A percentile compares a stretch with the other conserved stretches of the same genome.
Conservation (phyloP, 139 green algal species). For the Spirogloea muscicola region DNA sequence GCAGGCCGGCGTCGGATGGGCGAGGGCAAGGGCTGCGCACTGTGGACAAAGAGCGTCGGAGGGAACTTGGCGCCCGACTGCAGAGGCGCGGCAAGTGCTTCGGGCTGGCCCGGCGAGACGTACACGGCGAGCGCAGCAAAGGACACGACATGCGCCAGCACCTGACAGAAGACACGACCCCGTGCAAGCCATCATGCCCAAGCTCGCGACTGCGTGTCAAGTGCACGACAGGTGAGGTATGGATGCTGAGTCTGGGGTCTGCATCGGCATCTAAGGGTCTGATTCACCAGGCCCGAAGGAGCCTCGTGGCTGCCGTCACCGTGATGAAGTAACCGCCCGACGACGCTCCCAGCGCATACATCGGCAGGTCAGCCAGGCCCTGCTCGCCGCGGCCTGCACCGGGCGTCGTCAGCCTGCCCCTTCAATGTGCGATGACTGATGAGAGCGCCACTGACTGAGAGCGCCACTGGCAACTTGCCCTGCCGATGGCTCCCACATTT, state of each 20-base stretch:
- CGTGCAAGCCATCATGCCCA: neutral
- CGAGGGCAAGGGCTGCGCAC: too few relatives aligned
- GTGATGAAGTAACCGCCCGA: slow-evolving; percentile 29
- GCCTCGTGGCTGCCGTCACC: neutral
- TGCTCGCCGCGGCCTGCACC: neutral
- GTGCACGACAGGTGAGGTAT: neutral
- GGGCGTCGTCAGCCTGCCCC: neutral
- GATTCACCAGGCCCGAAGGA: neutral
- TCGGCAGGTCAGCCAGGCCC: neutral
- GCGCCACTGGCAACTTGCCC: too few relatives aligned
- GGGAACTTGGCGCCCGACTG: neutral
- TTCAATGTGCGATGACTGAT: neutral
- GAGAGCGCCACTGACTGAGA: too few relatives aligned
- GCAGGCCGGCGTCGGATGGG: too few relatives aligned
- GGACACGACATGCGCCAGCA: slow-evolving; percentile 4
- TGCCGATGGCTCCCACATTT: too few relatives aligned
- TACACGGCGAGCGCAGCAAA: slow-evolving; percentile 12
- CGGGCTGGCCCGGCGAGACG: neutral
- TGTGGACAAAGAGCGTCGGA: slow-evolving; percentile 21
- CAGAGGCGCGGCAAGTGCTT: neutral
- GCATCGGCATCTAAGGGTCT: neutral
- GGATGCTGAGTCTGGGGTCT: neutral
- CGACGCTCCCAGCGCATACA: slow-evolving; percentile 4
- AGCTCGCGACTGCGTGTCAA: neutral
- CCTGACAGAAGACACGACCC: neutral